Base-by-base conservation (phyloP, 73 alveolate species). In the Urostyla sp. region DNA sequence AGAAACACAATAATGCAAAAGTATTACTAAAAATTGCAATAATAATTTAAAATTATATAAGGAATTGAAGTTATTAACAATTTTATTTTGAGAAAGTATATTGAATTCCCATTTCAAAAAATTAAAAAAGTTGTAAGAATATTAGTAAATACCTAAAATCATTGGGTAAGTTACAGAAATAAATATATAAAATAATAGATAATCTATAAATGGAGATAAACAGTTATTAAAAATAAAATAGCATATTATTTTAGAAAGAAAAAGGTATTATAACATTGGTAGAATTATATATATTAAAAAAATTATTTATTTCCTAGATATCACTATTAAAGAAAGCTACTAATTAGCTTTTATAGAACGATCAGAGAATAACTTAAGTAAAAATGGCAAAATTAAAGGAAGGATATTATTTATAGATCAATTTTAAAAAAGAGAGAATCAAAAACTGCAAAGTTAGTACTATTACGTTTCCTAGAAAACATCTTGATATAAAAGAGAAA, bases 301-400 rank as follows among this genome's bases (percentile, higher is more conserved):
- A 69, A 69, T 49, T 54, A 69, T 48, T 10, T 37, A 44, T 23
- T 69, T 1, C 83, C 83, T 7, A 18, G 6, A 23, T 31, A 69
- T 16, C 49, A 69, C 30, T 27, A 54, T 7, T 67, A 40, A 15
- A 11, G 48, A 26, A 44, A 26, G 54, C 28, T 69, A 27, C 1
- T 37, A 32, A 13, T 31, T 8, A 32, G 16, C 4, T 69, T 69
- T 24, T 1, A 46, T 23, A 4, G n/a, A 13, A 21, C 44, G 1
- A 6, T 69, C 37, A 48, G 31, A 69, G 28, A 37, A 5, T 2
- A 6, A 6, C 3, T 45, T 2, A 21, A 28, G 16, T 10, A 23
- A 0, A 69, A 69, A 49, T 69, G 83, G 83, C 43, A 56, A 8
- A 13, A 69, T 18, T 54, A 69, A 18, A 45, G 83, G 30, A 37